Percentiles rank a stretch among this genome's conserved stretches.
Conservation (phyloP, 208 protist genomes). For the Trypanosoma mega region DNA sequence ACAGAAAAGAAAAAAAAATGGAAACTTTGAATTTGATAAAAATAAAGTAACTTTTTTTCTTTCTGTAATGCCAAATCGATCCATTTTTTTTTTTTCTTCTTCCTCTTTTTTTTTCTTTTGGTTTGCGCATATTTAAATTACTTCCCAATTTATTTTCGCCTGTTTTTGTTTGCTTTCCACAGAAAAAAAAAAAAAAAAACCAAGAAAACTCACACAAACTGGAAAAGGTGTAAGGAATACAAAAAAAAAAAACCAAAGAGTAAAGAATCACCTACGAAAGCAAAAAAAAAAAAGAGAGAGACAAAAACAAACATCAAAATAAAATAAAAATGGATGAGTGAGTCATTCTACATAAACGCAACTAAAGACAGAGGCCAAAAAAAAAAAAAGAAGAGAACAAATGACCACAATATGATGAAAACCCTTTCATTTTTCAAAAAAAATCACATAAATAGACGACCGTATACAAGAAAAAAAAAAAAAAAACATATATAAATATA, state of each 20-base stretch:
- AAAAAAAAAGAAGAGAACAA: too few relatives aligned
- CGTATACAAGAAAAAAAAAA: too few relatives aligned
- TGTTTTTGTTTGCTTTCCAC: not conserved
- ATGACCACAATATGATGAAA: too few relatives aligned
- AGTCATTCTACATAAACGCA: not conserved
- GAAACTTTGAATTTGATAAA: not conserved
- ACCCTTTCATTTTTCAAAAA: too few relatives aligned
- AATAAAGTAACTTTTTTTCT: slow-evolving; percentile 4
- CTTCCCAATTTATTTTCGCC: not conserved
- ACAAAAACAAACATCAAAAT: not conserved
- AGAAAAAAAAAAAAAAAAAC: slow-evolving; percentile 1
- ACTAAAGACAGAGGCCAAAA: not conserved
- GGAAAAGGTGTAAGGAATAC: not conserved
- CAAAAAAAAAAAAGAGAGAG: not conserved
- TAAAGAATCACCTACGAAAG: slow-evolving; percentile 1
- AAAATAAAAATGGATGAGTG: not conserved
- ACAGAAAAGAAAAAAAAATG: not conserved
- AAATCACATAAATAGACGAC: too few relatives aligned
- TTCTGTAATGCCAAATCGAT: not conserved
- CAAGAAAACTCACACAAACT: not conserved
- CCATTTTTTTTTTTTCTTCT: slow-evolving; percentile 8
- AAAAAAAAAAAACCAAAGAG: not conserved
- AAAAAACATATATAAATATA: not conserved
- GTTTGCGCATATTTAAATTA: too few relatives aligned
- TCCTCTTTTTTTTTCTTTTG: not conserved